phyloP scores from a whole-genome alignment of 208 protist species.

The Wallacemonas sp. region DNA sequence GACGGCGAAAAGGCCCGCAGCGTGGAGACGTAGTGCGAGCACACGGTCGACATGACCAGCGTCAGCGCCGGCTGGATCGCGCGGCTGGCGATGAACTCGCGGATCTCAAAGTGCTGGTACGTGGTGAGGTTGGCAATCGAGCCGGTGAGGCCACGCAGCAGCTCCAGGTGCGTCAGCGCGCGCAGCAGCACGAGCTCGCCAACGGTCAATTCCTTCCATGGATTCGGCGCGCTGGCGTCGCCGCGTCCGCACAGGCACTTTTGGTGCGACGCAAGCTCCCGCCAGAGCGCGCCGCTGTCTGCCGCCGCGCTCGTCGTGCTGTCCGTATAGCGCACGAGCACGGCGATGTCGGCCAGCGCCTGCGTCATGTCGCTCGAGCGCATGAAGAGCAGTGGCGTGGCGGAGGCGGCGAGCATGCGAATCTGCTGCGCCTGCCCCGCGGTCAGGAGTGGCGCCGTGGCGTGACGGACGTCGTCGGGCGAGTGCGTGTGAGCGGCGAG shows the following conservation, averaged over 20 bases:
- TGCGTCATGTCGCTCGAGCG: constrained; percentile 80
- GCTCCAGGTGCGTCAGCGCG: constrained; percentile 65
- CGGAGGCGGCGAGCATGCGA: constrained; percentile 55
- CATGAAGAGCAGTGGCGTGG: constrained; percentile 76
- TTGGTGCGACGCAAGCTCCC: constrained; percentile 16
- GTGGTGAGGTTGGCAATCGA: constrained; percentile 75
- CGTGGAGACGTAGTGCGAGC: constrained; percentile 46
- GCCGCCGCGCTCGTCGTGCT: constrained; percentile 20
- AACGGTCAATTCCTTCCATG: constrained; percentile 47
- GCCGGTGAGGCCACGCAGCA: constrained; percentile 68
- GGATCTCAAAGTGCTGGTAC: constrained; percentile 79
- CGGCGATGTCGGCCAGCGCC: constrained; percentile 61
- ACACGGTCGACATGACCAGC: constrained; percentile 48
- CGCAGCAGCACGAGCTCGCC: constrained; percentile 72
- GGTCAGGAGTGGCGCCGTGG: constrained; percentile 26
- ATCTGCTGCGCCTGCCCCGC: constrained; percentile 45
- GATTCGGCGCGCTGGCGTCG: not conserved
- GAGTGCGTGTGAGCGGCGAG: not conserved
- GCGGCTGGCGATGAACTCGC: constrained; percentile 78
- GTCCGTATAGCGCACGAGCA: constrained; percentile 51
- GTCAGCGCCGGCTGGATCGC: constrained; percentile 42
- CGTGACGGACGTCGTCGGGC: not conserved
- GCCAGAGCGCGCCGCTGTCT: constrained; percentile 31
- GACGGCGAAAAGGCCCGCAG: constrained; percentile 39
- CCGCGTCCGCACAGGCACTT: constrained; percentile 28